These are phyloP conservation scores for Populus euphratica DNA, from an alignment of 345 rosid genomes.

Conservation along the genomic window DNA sequence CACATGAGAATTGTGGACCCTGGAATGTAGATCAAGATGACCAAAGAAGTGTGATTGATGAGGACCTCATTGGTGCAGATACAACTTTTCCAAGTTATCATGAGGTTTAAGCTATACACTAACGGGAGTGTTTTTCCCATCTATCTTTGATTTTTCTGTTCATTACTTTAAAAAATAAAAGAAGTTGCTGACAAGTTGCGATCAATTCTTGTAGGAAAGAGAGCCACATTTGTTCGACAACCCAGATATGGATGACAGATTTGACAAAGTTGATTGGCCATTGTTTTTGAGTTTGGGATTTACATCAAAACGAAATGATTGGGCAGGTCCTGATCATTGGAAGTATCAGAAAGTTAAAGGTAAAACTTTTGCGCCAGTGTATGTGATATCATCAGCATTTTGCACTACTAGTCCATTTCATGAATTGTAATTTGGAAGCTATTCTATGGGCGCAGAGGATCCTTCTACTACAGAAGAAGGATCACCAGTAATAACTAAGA, in stretches of 20 bases:
- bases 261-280: conserved; percentile 60
- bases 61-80: conserved; percentile 41
- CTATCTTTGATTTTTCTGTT: not conserved
- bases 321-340: conserved; percentile 99
- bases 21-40: conserved; percentile 52
- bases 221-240: conserved; percentile 42
- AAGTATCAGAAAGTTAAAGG: conserved; percentile 77
- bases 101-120: conserved; percentile 46
- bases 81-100: conserved; percentile 46
- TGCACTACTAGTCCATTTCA: not conserved
- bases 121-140: not conserved
- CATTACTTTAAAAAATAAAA: conserved; percentile 11
- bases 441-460: conserved; percentile 47
- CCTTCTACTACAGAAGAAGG: conserved; percentile 43
- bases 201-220: conserved; percentile 45
- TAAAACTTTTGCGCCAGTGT: conserved; percentile 21
- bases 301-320: conserved; percentile 68
- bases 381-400: conserved; percentile 7
- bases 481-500: conserved; percentile 48
- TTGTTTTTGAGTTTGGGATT: conserved; percentile 69
- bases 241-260: conserved; percentile 45
- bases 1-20: conserved; percentile 47
- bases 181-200: not conserved
- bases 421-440: conserved; percentile 8
- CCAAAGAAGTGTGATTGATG: conserved; percentile 45